Evolutionary conservation across 345 rosid genomes (phyloP), one percentile per base, ranked within the genome.

Genomic region (Rhizophora mangle): DNA sequence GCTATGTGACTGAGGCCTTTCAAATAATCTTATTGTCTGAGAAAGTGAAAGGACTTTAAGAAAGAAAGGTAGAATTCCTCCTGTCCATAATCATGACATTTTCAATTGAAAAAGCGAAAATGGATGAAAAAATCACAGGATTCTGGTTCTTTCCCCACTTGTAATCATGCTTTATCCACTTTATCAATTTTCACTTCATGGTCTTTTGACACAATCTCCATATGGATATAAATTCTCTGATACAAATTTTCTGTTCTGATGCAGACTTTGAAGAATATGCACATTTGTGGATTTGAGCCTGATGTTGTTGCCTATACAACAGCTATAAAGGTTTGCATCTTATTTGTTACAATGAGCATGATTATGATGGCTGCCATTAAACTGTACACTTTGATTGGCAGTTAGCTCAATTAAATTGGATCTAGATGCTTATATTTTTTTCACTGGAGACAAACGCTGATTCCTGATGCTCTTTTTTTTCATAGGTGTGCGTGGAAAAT

Each of bases 291-390:
- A 76, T 76, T 85, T 71, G 82, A 82, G 76, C 98, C 97, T 60
- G 98, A 94, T 83, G 96, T 88, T 63, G 74, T 94, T 81, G 85
- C 97, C 16, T 91, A 91, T 85, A 91, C 97, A 69, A 88, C 95
- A 64, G 93, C 93, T 31, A 91, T 91, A 77, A 94, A 91, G 95
- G 98, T 94, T 20, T 21, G 63, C 37, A 75, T 53, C 21, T 63
- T 58, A 51, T 56, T 70, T 67, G 13, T 74, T 47, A 11, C 52
- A 30, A 20, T 27, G 62, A 62, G 63, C 64, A 65, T 79, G 72
- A 68, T 68, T 62, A 66, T 29, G 60, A 34, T 62, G 52, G 57
- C 58, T 67, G 46, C 55, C 31, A 5, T 19, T 39, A 27, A 27
- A 65, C 22, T 53, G 37, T 62, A 52, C 43, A 21, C 62, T 34